Conservation (phyloP, 1,139 yeast species). For the Hansenula anomala region DNA sequence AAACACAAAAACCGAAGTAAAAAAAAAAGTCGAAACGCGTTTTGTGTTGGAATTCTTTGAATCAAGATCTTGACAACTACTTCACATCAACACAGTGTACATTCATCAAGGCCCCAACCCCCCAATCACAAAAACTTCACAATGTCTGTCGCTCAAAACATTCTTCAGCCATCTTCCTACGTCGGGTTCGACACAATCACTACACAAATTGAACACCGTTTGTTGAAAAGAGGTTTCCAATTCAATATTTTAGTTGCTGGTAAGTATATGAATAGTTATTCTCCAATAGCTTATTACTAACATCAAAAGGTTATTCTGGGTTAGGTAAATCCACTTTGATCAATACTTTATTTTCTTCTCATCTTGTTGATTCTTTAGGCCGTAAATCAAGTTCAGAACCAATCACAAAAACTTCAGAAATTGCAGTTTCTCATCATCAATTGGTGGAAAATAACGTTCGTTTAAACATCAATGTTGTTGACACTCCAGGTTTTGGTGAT, state of each 20-base stretch:
- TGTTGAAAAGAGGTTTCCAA: conserved; percentile 90
- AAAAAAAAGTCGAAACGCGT: neutral
- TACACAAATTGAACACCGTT: conserved; percentile 87
- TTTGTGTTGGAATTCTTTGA: conserved; percentile 1
- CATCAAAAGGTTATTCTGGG: conserved; percentile 55
- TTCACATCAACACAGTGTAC: neutral
- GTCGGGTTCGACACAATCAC: conserved; percentile 98
- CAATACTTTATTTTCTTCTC: conserved; percentile 85
- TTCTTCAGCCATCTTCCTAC: conserved; percentile 44
- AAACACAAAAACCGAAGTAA: neutral
- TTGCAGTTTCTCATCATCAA: conserved; percentile 65
- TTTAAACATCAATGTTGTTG: conserved; percentile 81
- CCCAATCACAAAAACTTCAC: neutral
- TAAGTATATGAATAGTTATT: too few species aligned
- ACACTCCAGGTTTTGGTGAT: conserved; percentile 98
- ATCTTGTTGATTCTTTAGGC: conserved; percentile 69
- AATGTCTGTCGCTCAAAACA: conserved; percentile 10
- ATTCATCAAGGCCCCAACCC: too few species aligned
- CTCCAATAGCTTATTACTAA: too few species aligned
- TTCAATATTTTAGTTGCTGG: conserved; percentile 94
- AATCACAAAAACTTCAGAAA: conserved; percentile 83
- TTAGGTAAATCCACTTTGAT: conserved; percentile 90
- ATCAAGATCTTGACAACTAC: too few species aligned
- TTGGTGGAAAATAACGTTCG: conserved; percentile 84
- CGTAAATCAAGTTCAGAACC: conserved; percentile 59